A percentile compares a stretch with the other conserved stretches of the same genome.
phyloP scores from a whole-genome alignment of 1,284 basidiomycete genomes.

The Sutorius eximius region DNA sequence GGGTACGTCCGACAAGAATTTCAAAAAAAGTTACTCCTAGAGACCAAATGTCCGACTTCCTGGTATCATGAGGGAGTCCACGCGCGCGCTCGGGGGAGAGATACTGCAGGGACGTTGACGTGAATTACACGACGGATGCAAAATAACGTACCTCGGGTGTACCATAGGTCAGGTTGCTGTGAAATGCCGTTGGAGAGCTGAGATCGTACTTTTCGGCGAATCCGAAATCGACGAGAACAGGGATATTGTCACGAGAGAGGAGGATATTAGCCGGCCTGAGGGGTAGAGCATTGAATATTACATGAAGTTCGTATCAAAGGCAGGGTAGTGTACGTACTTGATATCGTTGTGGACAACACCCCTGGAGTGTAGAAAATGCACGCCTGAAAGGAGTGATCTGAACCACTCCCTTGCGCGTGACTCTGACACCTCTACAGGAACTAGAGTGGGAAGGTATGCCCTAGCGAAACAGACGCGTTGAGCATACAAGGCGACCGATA shows the following conservation, averaged over 20 bases:
- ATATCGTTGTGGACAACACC: conserved; percentile 95
- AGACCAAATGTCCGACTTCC: conserved; percentile 91
- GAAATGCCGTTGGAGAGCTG: conserved; percentile 64
- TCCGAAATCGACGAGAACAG: conserved; percentile 89
- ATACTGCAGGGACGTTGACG: conserved; percentile 51
- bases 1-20: conserved; percentile 85
- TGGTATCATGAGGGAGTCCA: conserved; percentile 85
- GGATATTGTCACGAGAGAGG: conserved; percentile 68
- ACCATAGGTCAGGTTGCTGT: conserved; percentile 82
- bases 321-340: conserved; percentile 58
- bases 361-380: conserved; percentile 84
- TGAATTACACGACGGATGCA: not conserved
- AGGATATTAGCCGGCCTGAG: conserved; percentile 85
- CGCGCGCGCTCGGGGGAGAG: conserved; percentile 86
- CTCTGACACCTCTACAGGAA: conserved; percentile 84
- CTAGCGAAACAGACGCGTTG: conserved; percentile 40
- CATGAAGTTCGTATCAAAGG: not conserved
- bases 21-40: conserved; percentile 93
- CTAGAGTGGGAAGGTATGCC: conserved; percentile 72
- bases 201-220: conserved; percentile 83
- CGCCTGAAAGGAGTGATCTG: conserved; percentile 77
- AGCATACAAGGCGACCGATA: conserved; percentile 2
- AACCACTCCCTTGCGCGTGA: conserved; percentile 81
- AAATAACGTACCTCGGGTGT: conserved; percentile 72
- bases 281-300: conserved; percentile 3